Percentiles rank a stretch among this genome's conserved stretches.
Evolutionary conservation across 2,329 filamentous ascomycete genomes (phyloP).

Genomic region (Colletotrichum tamarilloi): DNA sequence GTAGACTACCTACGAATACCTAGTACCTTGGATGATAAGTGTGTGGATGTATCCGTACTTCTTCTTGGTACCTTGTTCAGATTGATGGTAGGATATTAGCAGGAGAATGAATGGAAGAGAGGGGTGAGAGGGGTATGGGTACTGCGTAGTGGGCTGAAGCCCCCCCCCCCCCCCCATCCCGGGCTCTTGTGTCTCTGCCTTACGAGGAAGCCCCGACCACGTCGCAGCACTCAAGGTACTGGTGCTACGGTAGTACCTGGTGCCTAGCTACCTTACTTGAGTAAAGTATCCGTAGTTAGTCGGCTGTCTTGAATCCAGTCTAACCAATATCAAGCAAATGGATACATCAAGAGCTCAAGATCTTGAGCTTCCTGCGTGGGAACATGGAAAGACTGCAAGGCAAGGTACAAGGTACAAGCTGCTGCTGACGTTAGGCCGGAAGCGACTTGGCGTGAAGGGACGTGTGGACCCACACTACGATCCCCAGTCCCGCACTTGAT

Average conservation of each 20-base stretch:
- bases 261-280: neutral
- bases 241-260: neutral
- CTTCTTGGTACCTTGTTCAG: neutral
- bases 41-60: neutral
- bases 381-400: neutral
- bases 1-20: neutral
- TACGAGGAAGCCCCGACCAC: neutral
- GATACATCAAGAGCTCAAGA: neutral
- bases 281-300: too few relatives aligned
- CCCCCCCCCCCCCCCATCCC: too few relatives aligned
- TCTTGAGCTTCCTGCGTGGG: neutral
- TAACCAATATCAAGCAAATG: neutral
- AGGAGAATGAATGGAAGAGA: neutral
- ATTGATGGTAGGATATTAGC: neutral
- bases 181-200: neutral
- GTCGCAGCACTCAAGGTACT: constrained; percentile 2
- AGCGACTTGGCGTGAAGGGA: constrained; percentile 10
- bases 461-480: neutral
- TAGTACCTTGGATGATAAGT: neutral
- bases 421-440: constrained; percentile 27
- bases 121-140: neutral
- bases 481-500: constrained; percentile 21
- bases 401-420: constrained; percentile 2
- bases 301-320: neutral
- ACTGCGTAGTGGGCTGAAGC: neutral